Evolutionary conservation across 2,329 filamentous ascomycete species (phyloP).

Genomic region (Colletotrichum liriopes): DNA sequence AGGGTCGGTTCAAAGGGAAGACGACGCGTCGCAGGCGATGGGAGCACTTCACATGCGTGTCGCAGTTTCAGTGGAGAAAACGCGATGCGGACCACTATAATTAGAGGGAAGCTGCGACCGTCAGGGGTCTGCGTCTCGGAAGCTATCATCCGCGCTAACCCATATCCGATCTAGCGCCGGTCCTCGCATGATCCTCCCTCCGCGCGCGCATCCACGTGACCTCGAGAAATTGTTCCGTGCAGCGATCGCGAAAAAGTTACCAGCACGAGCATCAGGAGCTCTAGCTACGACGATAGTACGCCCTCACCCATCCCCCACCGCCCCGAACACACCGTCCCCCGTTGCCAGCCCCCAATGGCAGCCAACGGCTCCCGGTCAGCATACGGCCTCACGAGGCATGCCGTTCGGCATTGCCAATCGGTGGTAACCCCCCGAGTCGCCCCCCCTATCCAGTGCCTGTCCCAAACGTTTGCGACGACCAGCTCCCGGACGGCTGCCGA

Average conservation of each 20-base stretch:
- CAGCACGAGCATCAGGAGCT: slow-evolving; percentile 35
- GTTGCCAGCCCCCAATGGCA: slow-evolving; percentile 39
- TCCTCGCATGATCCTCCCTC: slow-evolving; percentile 35
- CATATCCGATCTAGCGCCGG: not conserved
- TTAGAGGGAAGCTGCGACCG: slow-evolving; percentile 7
- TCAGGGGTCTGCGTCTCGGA: not conserved
- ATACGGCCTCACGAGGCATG: slow-evolving; percentile 41
- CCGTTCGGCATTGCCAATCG: slow-evolving; percentile 41
- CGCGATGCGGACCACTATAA: not conserved
- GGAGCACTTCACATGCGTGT: slow-evolving; percentile 33
- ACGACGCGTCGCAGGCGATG: slow-evolving; percentile 28
- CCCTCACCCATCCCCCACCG: not conserved
- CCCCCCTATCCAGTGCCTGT: slow-evolving; percentile 32
- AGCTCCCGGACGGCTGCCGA: slow-evolving; percentile 9
- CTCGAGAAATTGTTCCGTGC: slow-evolving; percentile 40
- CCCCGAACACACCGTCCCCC: not conserved
- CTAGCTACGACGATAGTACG: slow-evolving; percentile 28
- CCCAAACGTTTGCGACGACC: slow-evolving; percentile 39
- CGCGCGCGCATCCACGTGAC: slow-evolving; percentile 39
- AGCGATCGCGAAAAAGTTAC: slow-evolving; percentile 42
- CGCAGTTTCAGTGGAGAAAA: slow-evolving; percentile 25
- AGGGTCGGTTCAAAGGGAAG: not conserved
- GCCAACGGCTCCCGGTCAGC: slow-evolving; percentile 38
- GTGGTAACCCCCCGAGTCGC: slow-evolving; percentile 19
- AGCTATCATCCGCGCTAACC: not conserved